A percentile compares a stretch with the other conserved stretches of the same genome.
These are phyloP conservation scores for Schwanniomyces yamadae DNA, from an alignment of 805 yeast species.

Conservation along the genomic window DNA sequence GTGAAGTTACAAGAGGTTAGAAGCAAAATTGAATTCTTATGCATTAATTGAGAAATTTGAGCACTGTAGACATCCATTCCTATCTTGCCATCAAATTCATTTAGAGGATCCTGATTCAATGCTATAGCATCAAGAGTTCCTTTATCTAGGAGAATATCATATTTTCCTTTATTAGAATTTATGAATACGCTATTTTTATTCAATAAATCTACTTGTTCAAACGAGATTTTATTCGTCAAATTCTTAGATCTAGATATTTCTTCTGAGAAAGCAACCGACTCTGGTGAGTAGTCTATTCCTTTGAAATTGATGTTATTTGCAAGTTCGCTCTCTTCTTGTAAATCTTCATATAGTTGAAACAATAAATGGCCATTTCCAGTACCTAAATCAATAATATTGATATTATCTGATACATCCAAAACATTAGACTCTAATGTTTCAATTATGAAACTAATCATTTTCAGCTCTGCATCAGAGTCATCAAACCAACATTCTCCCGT, in stretches of 20 bases:
- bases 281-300: slow-evolving; percentile 86
- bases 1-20: slow-evolving; percentile 96
- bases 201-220: slow-evolving; percentile 71
- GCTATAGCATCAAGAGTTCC: slow-evolving; percentile 98
- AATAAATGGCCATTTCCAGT: slow-evolving; percentile 95
- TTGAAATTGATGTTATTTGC: slow-evolving; percentile 21
- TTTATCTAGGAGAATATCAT: slow-evolving; percentile 82
- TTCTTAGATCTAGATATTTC: slow-evolving; percentile 47
- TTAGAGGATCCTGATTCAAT: slow-evolving; percentile 54
- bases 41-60: slow-evolving; percentile 57
- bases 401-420: slow-evolving; percentile 21
- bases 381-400: slow-evolving; percentile 74
- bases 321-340: slow-evolving; percentile 51
- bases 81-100: slow-evolving; percentile 45
- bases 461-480: slow-evolving; percentile 89
- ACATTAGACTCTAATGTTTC: slow-evolving; percentile 42
- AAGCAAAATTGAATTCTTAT: slow-evolving; percentile 54
- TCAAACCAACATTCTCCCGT: slow-evolving; percentile 97
- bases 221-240: slow-evolving; percentile 43
- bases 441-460: slow-evolving; percentile 70
- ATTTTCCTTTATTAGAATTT: slow-evolving; percentile 37
- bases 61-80: slow-evolving; percentile 60
- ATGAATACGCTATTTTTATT: slow-evolving; percentile 35
- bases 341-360: slow-evolving; percentile 66
- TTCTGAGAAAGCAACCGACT: slow-evolving; percentile 74